These are phyloP conservation scores for Paradendryphiella salina DNA, from an alignment of 2,329 filamentous ascomycete genomes.

Conservation along the genomic window DNA sequence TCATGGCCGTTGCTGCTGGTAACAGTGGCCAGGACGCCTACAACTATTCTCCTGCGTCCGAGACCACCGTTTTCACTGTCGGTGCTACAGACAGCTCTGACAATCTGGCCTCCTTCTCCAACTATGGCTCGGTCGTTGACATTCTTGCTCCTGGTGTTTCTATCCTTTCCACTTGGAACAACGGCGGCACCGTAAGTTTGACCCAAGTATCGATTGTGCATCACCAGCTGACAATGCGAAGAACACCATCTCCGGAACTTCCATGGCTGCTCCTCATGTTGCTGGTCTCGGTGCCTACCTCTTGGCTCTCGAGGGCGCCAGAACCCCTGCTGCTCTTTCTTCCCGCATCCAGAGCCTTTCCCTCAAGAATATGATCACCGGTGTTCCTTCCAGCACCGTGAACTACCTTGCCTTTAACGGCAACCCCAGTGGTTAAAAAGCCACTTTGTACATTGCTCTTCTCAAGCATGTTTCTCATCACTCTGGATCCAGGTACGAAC, in stretches of 20 bases:
- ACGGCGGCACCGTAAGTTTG: slow-evolving; percentile 44
- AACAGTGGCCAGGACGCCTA: slow-evolving; percentile 42
- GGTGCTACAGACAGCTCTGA: slow-evolving; percentile 47
- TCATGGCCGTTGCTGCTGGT: slow-evolving; percentile 49
- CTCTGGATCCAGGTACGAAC: neutral
- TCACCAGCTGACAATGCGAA: slow-evolving; percentile 25
- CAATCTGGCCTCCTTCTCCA: slow-evolving; percentile 45
- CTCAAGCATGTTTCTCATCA: neutral
- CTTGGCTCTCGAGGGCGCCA: slow-evolving; percentile 56
- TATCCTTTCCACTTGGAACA: slow-evolving; percentile 54
- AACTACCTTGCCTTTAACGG: slow-evolving; percentile 64
- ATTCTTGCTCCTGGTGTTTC: slow-evolving; percentile 48
- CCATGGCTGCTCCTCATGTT: slow-evolving; percentile 71
- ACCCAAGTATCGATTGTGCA: neutral
- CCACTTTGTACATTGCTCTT: neutral
- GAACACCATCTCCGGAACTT: slow-evolving; percentile 63
- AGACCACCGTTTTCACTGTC: slow-evolving; percentile 47
- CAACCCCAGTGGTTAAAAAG: slow-evolving; percentile 29
- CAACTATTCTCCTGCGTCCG: slow-evolving; percentile 46
- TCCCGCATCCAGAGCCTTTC: slow-evolving; percentile 52
- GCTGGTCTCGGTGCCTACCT: slow-evolving; percentile 72
- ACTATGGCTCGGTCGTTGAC: slow-evolving; percentile 47
- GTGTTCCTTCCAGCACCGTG: slow-evolving; percentile 51
- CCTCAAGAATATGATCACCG: slow-evolving; percentile 49
- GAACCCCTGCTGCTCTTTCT: slow-evolving; percentile 55